Evolutionary conservation across 1,284 basidiomycete genomes (phyloP).

Genomic region (Ceratobasidium sp.): DNA sequence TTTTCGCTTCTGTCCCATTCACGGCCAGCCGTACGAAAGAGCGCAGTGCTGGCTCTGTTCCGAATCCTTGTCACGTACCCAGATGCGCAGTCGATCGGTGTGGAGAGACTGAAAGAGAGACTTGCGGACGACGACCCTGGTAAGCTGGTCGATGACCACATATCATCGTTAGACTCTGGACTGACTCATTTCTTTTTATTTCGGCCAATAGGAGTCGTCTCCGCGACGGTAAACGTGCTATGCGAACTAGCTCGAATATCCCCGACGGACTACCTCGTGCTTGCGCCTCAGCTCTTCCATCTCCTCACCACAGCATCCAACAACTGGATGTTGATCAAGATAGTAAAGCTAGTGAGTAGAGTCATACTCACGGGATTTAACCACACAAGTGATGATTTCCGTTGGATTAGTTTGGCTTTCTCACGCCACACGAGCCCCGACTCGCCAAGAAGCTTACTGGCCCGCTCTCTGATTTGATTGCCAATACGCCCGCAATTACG

Average conservation of each 20-base stretch:
- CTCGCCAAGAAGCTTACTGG: slow-evolving; percentile 94
- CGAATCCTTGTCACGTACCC: slow-evolving; percentile 85
- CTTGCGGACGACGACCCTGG: slow-evolving; percentile 88
- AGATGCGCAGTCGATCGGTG: slow-evolving; percentile 76
- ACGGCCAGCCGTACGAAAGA: slow-evolving; percentile 87
- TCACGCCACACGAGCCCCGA: slow-evolving; percentile 93
- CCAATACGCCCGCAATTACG: slow-evolving; percentile 97
- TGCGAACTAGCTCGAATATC: slow-evolving; percentile 91
- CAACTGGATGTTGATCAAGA: slow-evolving; percentile 99
- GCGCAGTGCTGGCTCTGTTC: slow-evolving; percentile 87
- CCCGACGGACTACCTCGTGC: slow-evolving; percentile 81
- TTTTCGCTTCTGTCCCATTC: slow-evolving; percentile 93
- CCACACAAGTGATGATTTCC: slow-evolving; percentile 32
- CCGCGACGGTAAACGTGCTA: slow-evolving; percentile 93
- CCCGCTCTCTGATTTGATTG: slow-evolving; percentile 94
- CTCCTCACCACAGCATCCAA: slow-evolving; percentile 95
- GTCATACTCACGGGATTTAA: background rate
- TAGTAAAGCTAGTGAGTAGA: slow-evolving; percentile 88
- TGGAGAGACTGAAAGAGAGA: slow-evolving; percentile 83
- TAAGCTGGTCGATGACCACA: slow-evolving; percentile 56
- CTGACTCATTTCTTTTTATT: background rate
- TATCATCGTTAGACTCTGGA: slow-evolving; percentile 11
- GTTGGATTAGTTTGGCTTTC: slow-evolving; percentile 81
- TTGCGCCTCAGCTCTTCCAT: slow-evolving; percentile 95
- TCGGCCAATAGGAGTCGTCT: slow-evolving; percentile 79